Base-by-base conservation (phyloP, 768 basidiomycete genomes). In the Leucocoprinus leucothites region DNA sequence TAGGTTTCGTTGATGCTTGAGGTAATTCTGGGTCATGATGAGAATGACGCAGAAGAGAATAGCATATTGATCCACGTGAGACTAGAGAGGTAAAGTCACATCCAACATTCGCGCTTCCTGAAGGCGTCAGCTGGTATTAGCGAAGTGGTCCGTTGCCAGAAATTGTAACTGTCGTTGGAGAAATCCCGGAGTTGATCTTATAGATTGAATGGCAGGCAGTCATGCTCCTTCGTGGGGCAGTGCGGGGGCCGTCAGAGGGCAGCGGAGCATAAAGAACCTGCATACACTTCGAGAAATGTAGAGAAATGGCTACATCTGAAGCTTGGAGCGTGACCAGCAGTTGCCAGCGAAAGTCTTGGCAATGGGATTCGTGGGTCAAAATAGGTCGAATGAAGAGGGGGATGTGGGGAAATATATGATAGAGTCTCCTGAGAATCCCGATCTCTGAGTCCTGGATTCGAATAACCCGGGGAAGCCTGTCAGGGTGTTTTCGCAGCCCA, bases 71-170 rank as follows among this genome's bases (percentile, higher is more conserved):
- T 53, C n/a, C 52, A 53, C 44, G 44, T 53, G 44, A 38, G 26
- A 7, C 9, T 19, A 21, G 40, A n/a, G 16, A 51, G 21, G 9
- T n/a, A n/a, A 41, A 25, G 14, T 22, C 11, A 16, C 22, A n/a
- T 24, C 24, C 18, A 28, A n/a, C 34, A n/a, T 22, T 18, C 11
- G 16, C 9, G 18, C 35, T 46, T 38, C 24, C 21, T 8, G 1
- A 14, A 14, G 18, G 52, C 21, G 44, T 46, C 52, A 53, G 44
- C 44, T 46, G 52, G 52, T 53, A 18, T 25, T 46, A 36, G 9
- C 14, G 25, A 53, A 3, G 16, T 18, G 51, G 42, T 22, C 19
- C 19, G 21, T 26, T 22, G 9, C 14, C 2, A 31, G 35, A 53
- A 11, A 34, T 22, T 53, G 11, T 18, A 16, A 53, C 21, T 16